phyloP scores from a whole-genome alignment of 2,329 filamentous ascomycete genomes.

The Pseudocercospora ulei region DNA sequence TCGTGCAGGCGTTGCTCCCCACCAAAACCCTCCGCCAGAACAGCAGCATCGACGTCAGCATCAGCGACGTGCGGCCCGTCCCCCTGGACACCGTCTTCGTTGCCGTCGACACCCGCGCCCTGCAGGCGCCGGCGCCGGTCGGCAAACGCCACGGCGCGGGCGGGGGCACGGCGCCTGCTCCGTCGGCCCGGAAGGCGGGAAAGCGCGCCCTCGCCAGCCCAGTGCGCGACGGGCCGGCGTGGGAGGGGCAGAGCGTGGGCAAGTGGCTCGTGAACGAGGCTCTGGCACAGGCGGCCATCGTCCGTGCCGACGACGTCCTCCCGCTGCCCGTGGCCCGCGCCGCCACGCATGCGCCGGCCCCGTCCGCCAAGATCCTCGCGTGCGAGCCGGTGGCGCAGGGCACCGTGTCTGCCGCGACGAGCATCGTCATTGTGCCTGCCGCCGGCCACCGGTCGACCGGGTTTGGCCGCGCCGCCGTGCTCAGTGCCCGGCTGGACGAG shows the following conservation, averaged over 20 bases:
- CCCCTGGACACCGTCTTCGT: slow-evolving; percentile 79
- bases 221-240: slow-evolving; percentile 14
- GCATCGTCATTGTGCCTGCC: slow-evolving; percentile 67
- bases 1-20: slow-evolving; percentile 60
- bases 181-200: slow-evolving; percentile 21
- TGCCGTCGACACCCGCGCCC: slow-evolving; percentile 68
- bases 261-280: slow-evolving; percentile 55
- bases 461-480: slow-evolving; percentile 22
- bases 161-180: slow-evolving; percentile 34
- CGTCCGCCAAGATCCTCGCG: slow-evolving; percentile 78
- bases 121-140: slow-evolving; percentile 69
- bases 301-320: slow-evolving; percentile 75
- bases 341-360: slow-evolving; percentile 72
- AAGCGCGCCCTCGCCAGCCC: slow-evolving; percentile 21
- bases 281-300: slow-evolving; percentile 59
- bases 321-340: slow-evolving; percentile 73
- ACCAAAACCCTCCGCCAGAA: slow-evolving; percentile 65
- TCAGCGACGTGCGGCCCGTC: slow-evolving; percentile 70
- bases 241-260: slow-evolving; percentile 19
- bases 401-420: slow-evolving; percentile 63
- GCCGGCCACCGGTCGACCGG: slow-evolving; percentile 45
- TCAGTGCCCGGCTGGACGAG: slow-evolving; percentile 31
- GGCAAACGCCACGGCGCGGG: slow-evolving; percentile 71
- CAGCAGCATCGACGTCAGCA: slow-evolving; percentile 70
- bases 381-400: slow-evolving; percentile 93